Evolutionary conservation across 2,329 filamentous ascomycete species (phyloP).

Genomic region (Aspergillus tubingensis): DNA sequence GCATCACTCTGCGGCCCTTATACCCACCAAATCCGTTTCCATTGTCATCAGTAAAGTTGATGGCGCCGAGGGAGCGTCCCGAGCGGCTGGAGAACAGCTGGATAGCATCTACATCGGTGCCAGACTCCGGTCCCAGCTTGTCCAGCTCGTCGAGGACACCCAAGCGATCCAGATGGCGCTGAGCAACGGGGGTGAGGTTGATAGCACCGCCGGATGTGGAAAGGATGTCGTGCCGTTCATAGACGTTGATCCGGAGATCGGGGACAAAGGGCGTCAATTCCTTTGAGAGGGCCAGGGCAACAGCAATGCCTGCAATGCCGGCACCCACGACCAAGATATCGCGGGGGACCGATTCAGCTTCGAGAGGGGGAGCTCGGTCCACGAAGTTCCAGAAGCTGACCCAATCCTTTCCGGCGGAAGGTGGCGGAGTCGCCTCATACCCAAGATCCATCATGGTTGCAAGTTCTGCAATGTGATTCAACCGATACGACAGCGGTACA

Average conservation of each 20-base stretch:
- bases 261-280: conserved; percentile 38
- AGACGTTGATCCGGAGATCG: conserved; percentile 40
- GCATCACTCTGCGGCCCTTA: conserved; percentile 45
- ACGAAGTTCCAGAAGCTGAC: conserved; percentile 5
- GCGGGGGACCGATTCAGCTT: conserved; percentile 17
- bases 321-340: conserved; percentile 38
- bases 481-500: neutral
- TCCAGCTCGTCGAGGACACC: conserved; percentile 43
- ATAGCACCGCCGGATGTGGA: conserved; percentile 49
- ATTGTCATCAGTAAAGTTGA: conserved; percentile 41
- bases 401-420: conserved; percentile 12
- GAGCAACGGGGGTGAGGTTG: conserved; percentile 48
- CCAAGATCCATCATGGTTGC: conserved; percentile 11
- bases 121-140: conserved; percentile 41
- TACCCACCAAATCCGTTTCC: conserved; percentile 44
- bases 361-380: neutral
- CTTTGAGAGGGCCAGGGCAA: conserved; percentile 34
- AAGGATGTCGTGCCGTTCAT: conserved; percentile 43
- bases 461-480: neutral
- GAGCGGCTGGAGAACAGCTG: conserved; percentile 46
- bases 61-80: conserved; percentile 38
- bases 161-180: conserved; percentile 46
- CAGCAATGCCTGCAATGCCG: conserved; percentile 39
- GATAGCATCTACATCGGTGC: conserved; percentile 43
- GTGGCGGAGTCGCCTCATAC: conserved; percentile 9